phyloP scores from a whole-genome alignment of 2,329 filamentous ascomycete species.

The Fusarium keratoplasticum region DNA sequence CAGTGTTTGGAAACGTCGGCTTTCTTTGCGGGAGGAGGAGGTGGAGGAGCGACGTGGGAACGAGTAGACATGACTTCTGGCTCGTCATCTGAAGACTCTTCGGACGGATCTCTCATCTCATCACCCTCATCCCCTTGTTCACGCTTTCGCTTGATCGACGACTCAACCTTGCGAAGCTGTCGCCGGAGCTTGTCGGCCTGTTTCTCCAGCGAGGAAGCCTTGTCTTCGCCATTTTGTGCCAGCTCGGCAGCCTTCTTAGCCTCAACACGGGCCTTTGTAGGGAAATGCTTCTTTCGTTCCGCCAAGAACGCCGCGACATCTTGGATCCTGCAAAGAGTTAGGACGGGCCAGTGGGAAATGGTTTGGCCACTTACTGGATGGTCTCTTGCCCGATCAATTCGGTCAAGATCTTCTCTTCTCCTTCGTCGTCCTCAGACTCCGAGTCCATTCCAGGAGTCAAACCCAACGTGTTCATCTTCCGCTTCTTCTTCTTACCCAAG shows the following conservation, averaged over 20 bases:
- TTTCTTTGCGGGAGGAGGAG: constrained; percentile 63
- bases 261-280: constrained; percentile 77
- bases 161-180: constrained; percentile 77
- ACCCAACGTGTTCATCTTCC: constrained; percentile 77
- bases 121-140: constrained; percentile 76
- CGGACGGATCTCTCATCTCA: constrained; percentile 68
- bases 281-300: constrained; percentile 83
- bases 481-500: constrained; percentile 75
- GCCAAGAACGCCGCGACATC: constrained; percentile 85
- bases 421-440: constrained; percentile 74
- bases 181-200: constrained; percentile 72
- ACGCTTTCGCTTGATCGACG: constrained; percentile 75
- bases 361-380: constrained; percentile 60
- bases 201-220: constrained; percentile 69
- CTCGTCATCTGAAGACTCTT: constrained; percentile 67
- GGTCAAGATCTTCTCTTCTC: constrained; percentile 75
- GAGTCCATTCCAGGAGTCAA: constrained; percentile 75
- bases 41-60: constrained; percentile 45
- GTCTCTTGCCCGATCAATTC: constrained; percentile 67
- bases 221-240: constrained; percentile 64
- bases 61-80: constrained; percentile 69
- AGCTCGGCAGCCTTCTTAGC: constrained; percentile 68
- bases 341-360: neutral
- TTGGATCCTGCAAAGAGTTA: constrained; percentile 59
- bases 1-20: constrained; percentile 74